Percentiles rank a stretch among this genome's conserved stretches.
Evolutionary conservation across 2,329 filamentous ascomycete species (phyloP).

Genomic region (Xylariaceae sp.): DNA sequence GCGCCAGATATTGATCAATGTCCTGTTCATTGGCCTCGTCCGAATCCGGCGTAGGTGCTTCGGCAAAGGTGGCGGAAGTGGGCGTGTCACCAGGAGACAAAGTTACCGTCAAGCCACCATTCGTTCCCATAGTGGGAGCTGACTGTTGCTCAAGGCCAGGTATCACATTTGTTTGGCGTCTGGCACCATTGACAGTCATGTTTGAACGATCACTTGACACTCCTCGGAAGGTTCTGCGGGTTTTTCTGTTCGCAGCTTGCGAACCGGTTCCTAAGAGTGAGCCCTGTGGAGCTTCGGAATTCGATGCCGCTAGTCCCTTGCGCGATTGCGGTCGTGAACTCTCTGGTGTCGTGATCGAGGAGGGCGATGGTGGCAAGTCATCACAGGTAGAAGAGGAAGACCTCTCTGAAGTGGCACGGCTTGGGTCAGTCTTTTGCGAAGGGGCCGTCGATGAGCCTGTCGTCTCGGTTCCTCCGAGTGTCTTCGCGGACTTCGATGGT

Average conservation of each 20-base stretch:
- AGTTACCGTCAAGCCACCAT: slow-evolving; percentile 9
- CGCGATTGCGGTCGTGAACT: slow-evolving; percentile 41
- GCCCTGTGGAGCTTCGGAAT: slow-evolving; percentile 18
- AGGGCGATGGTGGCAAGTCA: slow-evolving; percentile 36
- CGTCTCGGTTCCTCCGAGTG: slow-evolving; percentile 20
- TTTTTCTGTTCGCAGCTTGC: slow-evolving; percentile 13
- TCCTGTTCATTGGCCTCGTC: slow-evolving; percentile 15
- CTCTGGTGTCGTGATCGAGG: slow-evolving; percentile 37
- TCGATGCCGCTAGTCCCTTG: slow-evolving; percentile 29
- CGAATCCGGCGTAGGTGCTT: slow-evolving; percentile 18
- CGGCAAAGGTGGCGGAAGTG: slow-evolving; percentile 23
- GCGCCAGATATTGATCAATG: slow-evolving; percentile 6
- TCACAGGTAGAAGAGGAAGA: slow-evolving; percentile 41
- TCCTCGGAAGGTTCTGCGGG: slow-evolving; percentile 10
- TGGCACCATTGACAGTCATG: slow-evolving; percentile 20
- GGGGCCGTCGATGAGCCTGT: slow-evolving; percentile 23
- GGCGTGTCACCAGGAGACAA: slow-evolving; percentile 22
- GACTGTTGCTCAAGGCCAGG: slow-evolving; percentile 25
- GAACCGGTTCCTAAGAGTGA: slow-evolving; percentile 1
- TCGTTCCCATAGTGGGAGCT: slow-evolving; percentile 7
- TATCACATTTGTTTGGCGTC: slow-evolving; percentile 25
- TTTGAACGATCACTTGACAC: slow-evolving; percentile 11
- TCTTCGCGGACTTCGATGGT: slow-evolving; percentile 25
- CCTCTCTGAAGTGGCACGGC: slow-evolving; percentile 33
- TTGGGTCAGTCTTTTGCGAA: slow-evolving; percentile 26